Percentiles rank a stretch among this genome's conserved stretches.
These are phyloP conservation scores for Heliocybe sulcata DNA, from an alignment of 1,284 basidiomycete species.

Conservation along the genomic window DNA sequence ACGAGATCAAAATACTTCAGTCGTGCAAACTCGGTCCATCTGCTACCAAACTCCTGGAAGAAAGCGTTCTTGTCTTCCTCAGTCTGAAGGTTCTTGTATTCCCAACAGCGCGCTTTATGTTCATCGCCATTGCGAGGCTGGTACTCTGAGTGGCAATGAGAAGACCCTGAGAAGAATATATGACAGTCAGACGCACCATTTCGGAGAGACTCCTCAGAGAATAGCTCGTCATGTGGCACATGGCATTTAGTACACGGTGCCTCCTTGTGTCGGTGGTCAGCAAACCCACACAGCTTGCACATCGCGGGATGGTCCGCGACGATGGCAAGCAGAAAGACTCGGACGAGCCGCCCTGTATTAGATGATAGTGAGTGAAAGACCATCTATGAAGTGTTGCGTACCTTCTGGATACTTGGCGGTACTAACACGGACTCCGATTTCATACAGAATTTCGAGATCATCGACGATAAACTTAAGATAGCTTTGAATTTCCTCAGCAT, in stretches of 20 bases:
- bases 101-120: no score
- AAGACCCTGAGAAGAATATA: not conserved
- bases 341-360: constrained; percentile 12
- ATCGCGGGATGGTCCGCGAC: no score
- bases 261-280: constrained; percentile 8
- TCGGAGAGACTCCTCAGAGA: not conserved
- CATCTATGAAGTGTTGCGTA: constrained; percentile 7
- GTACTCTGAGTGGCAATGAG: no score
- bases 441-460: constrained; percentile 14
- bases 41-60: constrained; percentile 16
- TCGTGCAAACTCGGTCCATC: constrained; percentile 26
- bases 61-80: not conserved
- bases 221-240: constrained; percentile 13
- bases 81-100: no score
- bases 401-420: constrained; percentile 12
- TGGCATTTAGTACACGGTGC: constrained; percentile 11
- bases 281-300: constrained; percentile 8
- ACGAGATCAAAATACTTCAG: constrained; percentile 31
- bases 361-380: constrained; percentile 21
- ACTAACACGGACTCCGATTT: constrained; percentile 12
- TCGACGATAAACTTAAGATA: constrained; percentile 12
- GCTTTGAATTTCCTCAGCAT: constrained; percentile 12
- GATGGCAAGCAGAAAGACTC: no score
- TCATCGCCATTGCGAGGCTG: no score
- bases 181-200: constrained; percentile 8